Evolutionary conservation across 805 yeast genomes (phyloP).

Genomic region (Candida orba): DNA sequence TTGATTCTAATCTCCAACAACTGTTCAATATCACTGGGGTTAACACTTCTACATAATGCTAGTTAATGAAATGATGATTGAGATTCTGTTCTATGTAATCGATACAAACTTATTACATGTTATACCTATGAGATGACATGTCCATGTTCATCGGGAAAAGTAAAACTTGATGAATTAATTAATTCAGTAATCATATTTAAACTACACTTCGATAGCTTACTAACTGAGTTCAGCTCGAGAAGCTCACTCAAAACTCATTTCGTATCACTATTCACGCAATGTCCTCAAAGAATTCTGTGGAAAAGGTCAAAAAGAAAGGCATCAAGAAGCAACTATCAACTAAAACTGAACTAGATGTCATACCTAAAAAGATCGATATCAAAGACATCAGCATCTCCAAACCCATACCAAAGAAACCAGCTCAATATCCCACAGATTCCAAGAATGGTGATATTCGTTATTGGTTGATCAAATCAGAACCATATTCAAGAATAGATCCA

Average conservation of each 20-base stretch:
- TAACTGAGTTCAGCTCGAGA: too few species aligned
- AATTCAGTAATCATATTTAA: too few species aligned
- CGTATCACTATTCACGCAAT: not conserved
- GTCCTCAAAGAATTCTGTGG: not conserved
- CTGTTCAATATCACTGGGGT: not conserved
- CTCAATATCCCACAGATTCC: constrained; percentile 25
- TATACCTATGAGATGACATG: too few species aligned
- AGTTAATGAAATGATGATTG: too few species aligned
- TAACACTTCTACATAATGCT: too few species aligned
- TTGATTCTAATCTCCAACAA: not conserved
- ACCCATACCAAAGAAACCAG: constrained; percentile 29
- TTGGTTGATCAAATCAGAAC: constrained; percentile 56
- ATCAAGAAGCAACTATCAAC: not conserved
- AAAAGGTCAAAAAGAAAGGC: not conserved
- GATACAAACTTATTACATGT: too few species aligned
- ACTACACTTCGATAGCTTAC: too few species aligned
- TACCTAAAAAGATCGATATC: not conserved
- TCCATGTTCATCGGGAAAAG: too few species aligned
- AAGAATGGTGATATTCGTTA: constrained; percentile 26
- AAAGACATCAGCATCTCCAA: not conserved
- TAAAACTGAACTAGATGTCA: not conserved
- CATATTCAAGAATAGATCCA: constrained; percentile 40
- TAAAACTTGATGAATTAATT: too few species aligned
- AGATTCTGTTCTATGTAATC: too few species aligned
- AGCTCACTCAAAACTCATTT: too few species aligned